Conservation (phyloP, 345 rosid genomes). For the Pistacia integerrima region DNA sequence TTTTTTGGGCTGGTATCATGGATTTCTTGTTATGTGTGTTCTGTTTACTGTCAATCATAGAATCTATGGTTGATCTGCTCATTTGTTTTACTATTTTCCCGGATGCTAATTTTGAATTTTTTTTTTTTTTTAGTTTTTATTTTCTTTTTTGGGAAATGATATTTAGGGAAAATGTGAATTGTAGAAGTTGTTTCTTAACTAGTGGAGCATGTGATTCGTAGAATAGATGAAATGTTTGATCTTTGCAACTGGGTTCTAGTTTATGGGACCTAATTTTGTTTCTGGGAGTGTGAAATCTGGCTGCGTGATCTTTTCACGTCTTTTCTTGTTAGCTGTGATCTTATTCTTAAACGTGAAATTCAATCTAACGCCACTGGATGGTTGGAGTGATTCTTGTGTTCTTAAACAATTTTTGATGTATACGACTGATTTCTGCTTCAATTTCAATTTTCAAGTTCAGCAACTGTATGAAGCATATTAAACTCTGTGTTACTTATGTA, state of each 20-base stretch:
- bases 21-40: not conserved
- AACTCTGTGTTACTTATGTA: not conserved
- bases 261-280: not conserved
- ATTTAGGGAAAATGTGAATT: not conserved
- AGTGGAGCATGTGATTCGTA: not conserved
- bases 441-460: not conserved
- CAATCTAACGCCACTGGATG: not conserved
- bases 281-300: conserved; percentile 18
- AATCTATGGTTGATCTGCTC: not conserved
- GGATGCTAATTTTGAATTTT: not conserved
- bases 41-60: not conserved
- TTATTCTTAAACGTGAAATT: not conserved
- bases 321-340: conserved; percentile 8
- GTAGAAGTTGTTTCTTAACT: not conserved
- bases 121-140: not conserved
- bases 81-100: not conserved
- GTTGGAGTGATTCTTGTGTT: not conserved
- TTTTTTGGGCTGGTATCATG: not conserved
- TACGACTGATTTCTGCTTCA: not conserved
- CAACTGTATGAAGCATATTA: not conserved
- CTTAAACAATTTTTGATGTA: not conserved
- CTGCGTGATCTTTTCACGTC: not conserved
- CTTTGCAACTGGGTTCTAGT: not conserved
- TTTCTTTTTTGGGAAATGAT: not conserved
- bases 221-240: not conserved